Percentiles rank a stretch among this genome's conserved stretches.
Conservation (phyloP, 2,329 filamentous ascomycete species). For the Penicillium sp. region DNA sequence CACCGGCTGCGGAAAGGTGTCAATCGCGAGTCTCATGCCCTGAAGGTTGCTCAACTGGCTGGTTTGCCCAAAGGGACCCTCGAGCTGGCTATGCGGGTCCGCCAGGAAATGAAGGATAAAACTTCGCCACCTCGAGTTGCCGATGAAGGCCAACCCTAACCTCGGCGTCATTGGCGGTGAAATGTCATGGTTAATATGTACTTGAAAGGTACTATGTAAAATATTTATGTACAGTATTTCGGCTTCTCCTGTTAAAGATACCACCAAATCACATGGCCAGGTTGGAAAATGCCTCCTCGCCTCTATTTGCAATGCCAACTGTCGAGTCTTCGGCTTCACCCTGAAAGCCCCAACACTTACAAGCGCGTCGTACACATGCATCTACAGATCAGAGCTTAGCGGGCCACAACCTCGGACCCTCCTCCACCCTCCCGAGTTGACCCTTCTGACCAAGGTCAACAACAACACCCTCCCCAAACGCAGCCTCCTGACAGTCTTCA, state of each 20-base stretch:
- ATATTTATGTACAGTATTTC: conserved; percentile 9
- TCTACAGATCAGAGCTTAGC: conserved; percentile 17
- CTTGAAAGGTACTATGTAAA: not conserved
- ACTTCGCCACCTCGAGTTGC: not conserved
- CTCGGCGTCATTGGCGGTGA: not conserved
- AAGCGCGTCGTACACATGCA: not conserved
- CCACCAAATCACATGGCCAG: not conserved
- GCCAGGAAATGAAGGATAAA: conserved; percentile 38
- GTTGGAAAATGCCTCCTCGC: not conserved
- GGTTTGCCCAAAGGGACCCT: conserved; percentile 75
- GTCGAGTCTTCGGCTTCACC: not conserved
- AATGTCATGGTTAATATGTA: not conserved
- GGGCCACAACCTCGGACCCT: conserved; percentile 15
- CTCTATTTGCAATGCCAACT: not conserved
- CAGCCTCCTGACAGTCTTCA: conserved; percentile 87
- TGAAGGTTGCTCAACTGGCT: conserved; percentile 90
- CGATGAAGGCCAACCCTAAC: not conserved
- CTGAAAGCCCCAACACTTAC: not conserved
- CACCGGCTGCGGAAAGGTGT: conserved; percentile 78
- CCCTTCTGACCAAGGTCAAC: conserved; percentile 29
- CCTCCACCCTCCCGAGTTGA: conserved; percentile 20
- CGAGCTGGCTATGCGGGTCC: conserved; percentile 60
- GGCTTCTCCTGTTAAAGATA: not conserved
- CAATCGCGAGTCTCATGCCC: conserved; percentile 82
- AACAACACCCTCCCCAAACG: conserved; percentile 42